Base-by-base conservation (phyloP, 2,329 filamentous ascomycete species). In the Epichloe baconii region DNA sequence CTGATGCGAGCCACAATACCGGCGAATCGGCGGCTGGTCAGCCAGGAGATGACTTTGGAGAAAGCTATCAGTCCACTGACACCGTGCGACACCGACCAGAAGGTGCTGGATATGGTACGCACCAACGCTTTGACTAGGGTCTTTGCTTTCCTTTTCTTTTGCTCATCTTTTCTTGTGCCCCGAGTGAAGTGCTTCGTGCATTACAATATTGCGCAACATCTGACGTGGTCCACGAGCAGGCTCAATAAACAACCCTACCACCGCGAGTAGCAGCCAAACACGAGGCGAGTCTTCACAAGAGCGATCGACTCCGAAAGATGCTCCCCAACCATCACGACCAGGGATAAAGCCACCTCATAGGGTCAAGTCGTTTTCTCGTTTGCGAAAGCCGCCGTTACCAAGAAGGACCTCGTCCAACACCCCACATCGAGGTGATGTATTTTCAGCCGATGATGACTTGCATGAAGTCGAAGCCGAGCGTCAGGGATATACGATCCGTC, bases 401-500 rank as follows among this genome's bases (percentile, higher is more conserved):
- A 83, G 88, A 58, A 83, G 88, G 54, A 75, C 83, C 52, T 91
- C 88, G 1, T 88, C 88, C 23, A 86, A 79, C 52, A 81, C 81
- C 41, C 89, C 88, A 3, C 81, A 91, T 63, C 84, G 88, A 50
- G 87, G 90, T 34, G 86, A 86, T 55, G 76, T 91, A 54, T 97
- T 95, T 69, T 96, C 90, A 0, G 88, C 88, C 46, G 90, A 97
- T 63, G 91, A 97, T 65, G 89, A 88, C 62, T 74, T 82, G 23
- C 77, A 81, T 56, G 91, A 96, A 66, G 81, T 95, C 19, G 83
- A 87, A 62, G 79, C 80, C 55, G 86, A 89, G 23, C 58, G 61
- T 38, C 62, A 64, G 52, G 58, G 58, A 21, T 62, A 63, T 41
- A 54, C 59, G 36, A 59, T 60, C 15, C 67, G 68, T 36, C 69